Base-by-base conservation (phyloP, 345 rosid species). In the Eucalyptus fibrosa region DNA sequence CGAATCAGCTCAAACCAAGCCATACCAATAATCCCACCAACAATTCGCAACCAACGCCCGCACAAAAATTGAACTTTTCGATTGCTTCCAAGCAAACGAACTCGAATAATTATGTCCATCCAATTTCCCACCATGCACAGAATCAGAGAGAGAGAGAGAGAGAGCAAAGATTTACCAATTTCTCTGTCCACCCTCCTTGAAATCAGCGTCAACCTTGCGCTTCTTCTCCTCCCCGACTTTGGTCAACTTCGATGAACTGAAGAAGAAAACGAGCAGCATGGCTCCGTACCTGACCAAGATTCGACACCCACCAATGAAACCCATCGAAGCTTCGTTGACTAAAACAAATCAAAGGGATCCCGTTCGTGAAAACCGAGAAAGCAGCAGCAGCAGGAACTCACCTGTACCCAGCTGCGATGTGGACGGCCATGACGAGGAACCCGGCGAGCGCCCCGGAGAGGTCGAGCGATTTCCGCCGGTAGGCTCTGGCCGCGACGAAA, bases 181-280 rank as follows among this genome's bases (percentile, higher is more conserved):
- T 89, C 99, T 92, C 91, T 97, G 99, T 6, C 99, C 99, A 12
- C 99, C 98, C 90, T 97, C 97, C 92, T 96, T 98, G 89, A 97
- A 98, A 59, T 96, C 98, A 88, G 94, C 95, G 89, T 96, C 99
- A 45, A 97, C 91, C 40, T 87, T 93, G 87, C 95, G 94, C 94
- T 98, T 98, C 94, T 92, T 97, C 67, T 96, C 98, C 92, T 93
- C 95, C 13, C 99, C 99, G 72, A 97, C 94, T 89, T 96, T 97
- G 18, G 99, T 98, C 81, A 97, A 96, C 96, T 94, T 97, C 45
- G 99, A 98, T 2, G 99, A 98, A 85, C 95, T 90, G 77, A 98
- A 92, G 89, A 96, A 98, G 95, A 98, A 98, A 4, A 91, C 96
- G 3, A 98, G 95, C 89, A 98, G 88, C 89, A 98, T 88, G 82